Base-by-base conservation (phyloP, 2,329 filamentous ascomycete species). In the Ceratocystis diversiconidia region DNA sequence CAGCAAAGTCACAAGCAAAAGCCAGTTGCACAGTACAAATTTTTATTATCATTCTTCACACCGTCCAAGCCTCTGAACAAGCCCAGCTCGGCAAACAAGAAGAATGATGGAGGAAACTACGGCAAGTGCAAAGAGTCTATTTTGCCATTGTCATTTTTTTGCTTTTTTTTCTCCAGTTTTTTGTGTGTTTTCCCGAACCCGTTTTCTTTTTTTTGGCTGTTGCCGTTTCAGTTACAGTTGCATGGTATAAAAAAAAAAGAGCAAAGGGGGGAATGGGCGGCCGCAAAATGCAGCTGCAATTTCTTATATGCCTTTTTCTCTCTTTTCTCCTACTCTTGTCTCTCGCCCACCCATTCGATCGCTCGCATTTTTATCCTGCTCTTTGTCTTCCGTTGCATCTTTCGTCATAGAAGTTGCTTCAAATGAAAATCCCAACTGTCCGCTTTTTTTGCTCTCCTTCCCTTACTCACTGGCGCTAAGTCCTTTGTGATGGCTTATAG, bases 191-290 rank as follows among this genome's bases (percentile, higher is more conserved):
- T 50, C 46, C 17, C n/a, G n/a, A 50, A n/a, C 15, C 46, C 5
- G 46, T 48, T 48, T 48, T 19, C 2, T 3, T 41, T 4, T 41
- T 41, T 12, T 10, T 50, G 22, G 46, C 8, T 50, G 7, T 50
- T 50, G n/a, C 46, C 52, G 52, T 57, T 57, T 28, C 52, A 57
- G 52, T 57, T 57, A 2, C 52, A 57, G 52, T 32, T 57, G 10
- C 52, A 15, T 36, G 32, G 3, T 41, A 41, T 10, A 41, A 3
- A 4, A 41, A 41, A 36, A 10, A 36, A 41, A 41, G 2, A 41
- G 10, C 36, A 12, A 41, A 41, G 36, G 36, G 36, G 36, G 32
- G 10, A 12, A 41, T 41, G 10, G 36, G 36, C 36, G 10, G 36
- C 36, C 36, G 10, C 36, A 41, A 12, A 41, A 41, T 12, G 36